These are phyloP conservation scores for Arxiozyma telluris DNA, from an alignment of 1,139 yeast species.

Conservation along the genomic window DNA sequence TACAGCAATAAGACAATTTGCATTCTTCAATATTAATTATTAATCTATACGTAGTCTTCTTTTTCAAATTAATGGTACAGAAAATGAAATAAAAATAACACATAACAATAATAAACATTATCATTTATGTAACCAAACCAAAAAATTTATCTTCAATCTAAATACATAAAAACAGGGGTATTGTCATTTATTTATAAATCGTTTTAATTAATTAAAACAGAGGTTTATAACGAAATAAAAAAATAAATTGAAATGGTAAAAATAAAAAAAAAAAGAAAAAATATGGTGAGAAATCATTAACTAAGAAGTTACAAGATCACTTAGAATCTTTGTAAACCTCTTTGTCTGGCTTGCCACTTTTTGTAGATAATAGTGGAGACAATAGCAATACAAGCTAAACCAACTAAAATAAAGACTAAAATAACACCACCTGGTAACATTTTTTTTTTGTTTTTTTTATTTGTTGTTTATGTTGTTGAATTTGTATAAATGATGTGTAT, in stretches of 20 bases:
- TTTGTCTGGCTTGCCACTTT: constrained; percentile 32
- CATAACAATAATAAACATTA: neutral
- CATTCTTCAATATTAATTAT: neutral
- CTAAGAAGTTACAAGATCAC: neutral
- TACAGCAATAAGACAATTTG: neutral
- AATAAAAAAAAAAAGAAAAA: neutral
- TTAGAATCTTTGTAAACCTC: constrained; percentile 36
- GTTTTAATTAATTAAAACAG: no score
- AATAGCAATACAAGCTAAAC: constrained; percentile 37
- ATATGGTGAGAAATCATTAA: neutral
- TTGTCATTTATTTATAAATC: neutral
- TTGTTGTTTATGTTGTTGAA: neutral
- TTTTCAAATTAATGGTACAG: neutral
- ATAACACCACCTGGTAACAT: constrained; percentile 50
- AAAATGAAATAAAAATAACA: neutral
- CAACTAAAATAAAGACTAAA: constrained; percentile 41
- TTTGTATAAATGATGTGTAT: constrained; percentile 1
- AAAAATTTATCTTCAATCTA: neutral
- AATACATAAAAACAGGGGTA: neutral
- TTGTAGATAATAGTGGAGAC: constrained; percentile 28
- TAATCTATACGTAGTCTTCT: neutral
- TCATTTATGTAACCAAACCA: neutral
- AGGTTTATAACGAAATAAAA: neutral
- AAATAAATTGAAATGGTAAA: neutral
- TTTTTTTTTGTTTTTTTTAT: constrained; percentile 8